phyloP scores from a whole-genome alignment of 208 protist species.

The Acanthamoeba pearcei region DNA sequence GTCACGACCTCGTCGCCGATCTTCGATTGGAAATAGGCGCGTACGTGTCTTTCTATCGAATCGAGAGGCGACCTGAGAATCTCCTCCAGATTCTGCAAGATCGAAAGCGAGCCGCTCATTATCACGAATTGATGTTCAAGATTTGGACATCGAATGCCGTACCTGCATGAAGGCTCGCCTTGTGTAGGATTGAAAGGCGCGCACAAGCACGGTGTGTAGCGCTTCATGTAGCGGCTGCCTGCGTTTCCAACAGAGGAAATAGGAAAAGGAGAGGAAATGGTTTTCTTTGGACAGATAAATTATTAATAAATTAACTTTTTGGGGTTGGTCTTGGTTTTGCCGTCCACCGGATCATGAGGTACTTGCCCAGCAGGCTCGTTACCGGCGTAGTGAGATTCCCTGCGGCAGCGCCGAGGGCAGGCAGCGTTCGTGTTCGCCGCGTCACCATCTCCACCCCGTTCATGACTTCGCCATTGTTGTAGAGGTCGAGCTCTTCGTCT shows the following conservation, averaged over 20 bases:
- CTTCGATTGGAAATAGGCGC: not conserved
- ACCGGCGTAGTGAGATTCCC: not conserved
- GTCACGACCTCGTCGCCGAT: not conserved
- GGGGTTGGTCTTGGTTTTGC: not conserved
- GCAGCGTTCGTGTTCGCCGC: not conserved
- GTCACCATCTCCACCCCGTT: not conserved
- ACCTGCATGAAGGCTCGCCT: too few relatives aligned
- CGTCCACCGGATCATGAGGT: conserved; percentile 25
- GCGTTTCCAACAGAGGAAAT: not conserved
- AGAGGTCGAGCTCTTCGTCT: not conserved
- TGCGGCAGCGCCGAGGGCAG: not conserved
- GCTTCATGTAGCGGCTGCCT: not conserved
- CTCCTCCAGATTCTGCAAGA: not conserved
- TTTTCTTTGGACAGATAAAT: too few relatives aligned
- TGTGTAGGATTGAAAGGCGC: not conserved
- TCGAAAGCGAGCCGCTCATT: not conserved
- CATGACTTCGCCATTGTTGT: not conserved
- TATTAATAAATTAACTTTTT: too few relatives aligned
- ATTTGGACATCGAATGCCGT: too few relatives aligned
- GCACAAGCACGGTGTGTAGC: not conserved
- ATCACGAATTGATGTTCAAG: too few relatives aligned
- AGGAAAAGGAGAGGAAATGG: not conserved
- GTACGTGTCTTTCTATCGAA: not conserved
- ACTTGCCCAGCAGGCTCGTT: conserved; percentile 17
- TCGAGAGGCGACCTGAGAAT: not conserved